These are phyloP conservation scores for Collariella sp. DNA, from an alignment of 495 filamentous ascomycete genomes.

Conservation along the genomic window DNA sequence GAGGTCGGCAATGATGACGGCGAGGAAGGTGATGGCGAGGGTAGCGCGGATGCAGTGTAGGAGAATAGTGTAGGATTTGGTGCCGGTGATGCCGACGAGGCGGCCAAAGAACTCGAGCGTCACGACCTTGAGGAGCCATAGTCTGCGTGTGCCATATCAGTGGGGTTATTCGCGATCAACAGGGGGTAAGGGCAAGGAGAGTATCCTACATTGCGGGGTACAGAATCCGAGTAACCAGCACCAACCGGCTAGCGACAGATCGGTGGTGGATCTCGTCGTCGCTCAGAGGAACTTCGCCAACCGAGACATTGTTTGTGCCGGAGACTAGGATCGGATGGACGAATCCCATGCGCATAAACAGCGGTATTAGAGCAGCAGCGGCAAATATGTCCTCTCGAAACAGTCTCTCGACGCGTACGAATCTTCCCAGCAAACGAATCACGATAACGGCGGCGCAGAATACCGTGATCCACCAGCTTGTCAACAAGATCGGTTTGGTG, in stretches of 20 bases:
- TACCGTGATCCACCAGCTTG: conserved; percentile 85
- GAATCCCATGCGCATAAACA: conserved; percentile 69
- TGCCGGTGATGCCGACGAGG: conserved; percentile 56
- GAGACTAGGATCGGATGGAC: conserved; percentile 75
- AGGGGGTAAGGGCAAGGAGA: no score
- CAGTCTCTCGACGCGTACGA: conserved; percentile 67
- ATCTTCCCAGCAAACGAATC: conserved; percentile 66
- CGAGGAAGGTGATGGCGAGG: conserved; percentile 64
- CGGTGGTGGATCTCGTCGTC: conserved; percentile 41
- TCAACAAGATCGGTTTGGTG: conserved; percentile 69
- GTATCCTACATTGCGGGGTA: conserved; percentile 59
- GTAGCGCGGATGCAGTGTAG: conserved; percentile 62
- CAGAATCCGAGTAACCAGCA: conserved; percentile 54
- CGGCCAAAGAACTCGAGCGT: conserved; percentile 84
- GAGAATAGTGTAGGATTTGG: conserved; percentile 50
- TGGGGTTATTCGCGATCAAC: no score
- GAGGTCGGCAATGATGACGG: conserved; percentile 67
- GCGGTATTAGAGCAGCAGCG: conserved; percentile 65
- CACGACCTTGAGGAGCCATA: conserved; percentile 85
- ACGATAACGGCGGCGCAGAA: conserved; percentile 75
- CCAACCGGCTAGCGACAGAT: conserved; percentile 51
- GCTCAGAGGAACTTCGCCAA: conserved; percentile 27
- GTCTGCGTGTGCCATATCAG: no score
- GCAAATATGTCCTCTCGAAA: conserved; percentile 85
- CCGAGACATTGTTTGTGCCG: conserved; percentile 80